phyloP scores from a whole-genome alignment of 257 asterid genomes.

The Forsythia suspensa region DNA sequence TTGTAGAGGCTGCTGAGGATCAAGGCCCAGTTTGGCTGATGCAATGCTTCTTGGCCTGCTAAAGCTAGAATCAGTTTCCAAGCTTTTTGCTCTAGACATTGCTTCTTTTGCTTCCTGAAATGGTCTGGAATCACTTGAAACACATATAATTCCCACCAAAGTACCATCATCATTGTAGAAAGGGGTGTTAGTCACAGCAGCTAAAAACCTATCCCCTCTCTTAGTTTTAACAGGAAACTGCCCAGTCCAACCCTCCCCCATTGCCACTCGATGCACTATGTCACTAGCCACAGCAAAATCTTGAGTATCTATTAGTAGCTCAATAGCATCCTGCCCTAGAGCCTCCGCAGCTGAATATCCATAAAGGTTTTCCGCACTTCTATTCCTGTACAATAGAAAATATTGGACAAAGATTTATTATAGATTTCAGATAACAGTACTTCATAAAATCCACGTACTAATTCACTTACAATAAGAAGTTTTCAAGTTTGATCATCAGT shows the following conservation, averaged over 20 bases:
- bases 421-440: background rate
- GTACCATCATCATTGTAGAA: slow-evolving; percentile 77
- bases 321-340: slow-evolving; percentile 54
- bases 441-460: background rate
- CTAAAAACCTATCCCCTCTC: slow-evolving; percentile 57
- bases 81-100: slow-evolving; percentile 26
- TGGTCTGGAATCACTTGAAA: slow-evolving; percentile 60
- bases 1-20: slow-evolving; percentile 87
- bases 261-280: slow-evolving; percentile 48
- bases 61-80: slow-evolving; percentile 41
- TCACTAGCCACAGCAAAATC: slow-evolving; percentile 46
- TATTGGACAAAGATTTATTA: background rate
- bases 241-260: slow-evolving; percentile 89
- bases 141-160: slow-evolving; percentile 67
- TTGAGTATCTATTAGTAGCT: slow-evolving; percentile 47
- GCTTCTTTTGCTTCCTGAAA: slow-evolving; percentile 52
- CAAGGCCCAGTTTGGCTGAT: slow-evolving; percentile 62
- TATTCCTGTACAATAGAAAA: slow-evolving; percentile 58
- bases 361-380: slow-evolving; percentile 67
- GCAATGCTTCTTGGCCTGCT: slow-evolving; percentile 49
- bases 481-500: background rate
- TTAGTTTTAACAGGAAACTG: slow-evolving; percentile 70
- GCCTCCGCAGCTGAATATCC: slow-evolving; percentile 81
- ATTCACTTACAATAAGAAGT: background rate
- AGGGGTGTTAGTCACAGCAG: slow-evolving; percentile 69